Base-by-base conservation (phyloP, 176 grass and related monocot species). In the Urochloa ruziziensis region DNA sequence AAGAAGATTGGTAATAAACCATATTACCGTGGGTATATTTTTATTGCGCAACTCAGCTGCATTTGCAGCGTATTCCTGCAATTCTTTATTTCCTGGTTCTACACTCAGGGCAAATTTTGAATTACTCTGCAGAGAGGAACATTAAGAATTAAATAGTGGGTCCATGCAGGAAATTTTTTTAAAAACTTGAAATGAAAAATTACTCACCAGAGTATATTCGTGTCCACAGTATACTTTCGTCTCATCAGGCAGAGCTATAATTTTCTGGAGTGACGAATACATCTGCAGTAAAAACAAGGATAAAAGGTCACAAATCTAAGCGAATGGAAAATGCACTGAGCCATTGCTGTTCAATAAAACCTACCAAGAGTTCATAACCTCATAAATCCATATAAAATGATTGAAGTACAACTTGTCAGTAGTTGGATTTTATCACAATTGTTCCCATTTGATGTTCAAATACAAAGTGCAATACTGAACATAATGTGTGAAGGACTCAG, bases 181-280 rank as follows among this genome's bases (percentile, higher is more conserved):
- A n/a, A n/a, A n/a, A 19, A 83, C 7, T 32, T 74, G 52, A 63
- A 76, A 83, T 65, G 8, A 85, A 88, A 67, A 51, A n/a, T 30
- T 25, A 70, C 46, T 73, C 66, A 99, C 96, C 96, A 93, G 75
- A 80, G 96, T 99, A 83, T 99, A 99, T 73, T 99, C 96, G 80
- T 99, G 96, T 70, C 96, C 96, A 36, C 93, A 96, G 36, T 99
- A 99, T 73, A 96, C 86, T 71, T 92, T 91, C 11, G 96, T 99
- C 60, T 81, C 89, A 25, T 99, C 96, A 29, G 96, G 96, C 33
- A 99, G 83, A 78, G 93, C 88, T 60, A 84, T 85, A 70, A 96
- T 89, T 87, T 96, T 94, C 62, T 87, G 71, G 70, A 99, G 93
- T 68, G 96, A 99, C 80, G 96, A 77, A 78, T 83, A 39, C 93